Evolutionary conservation across 2,329 filamentous ascomycete genomes (phyloP).

Genomic region (Xylaria sp.): DNA sequence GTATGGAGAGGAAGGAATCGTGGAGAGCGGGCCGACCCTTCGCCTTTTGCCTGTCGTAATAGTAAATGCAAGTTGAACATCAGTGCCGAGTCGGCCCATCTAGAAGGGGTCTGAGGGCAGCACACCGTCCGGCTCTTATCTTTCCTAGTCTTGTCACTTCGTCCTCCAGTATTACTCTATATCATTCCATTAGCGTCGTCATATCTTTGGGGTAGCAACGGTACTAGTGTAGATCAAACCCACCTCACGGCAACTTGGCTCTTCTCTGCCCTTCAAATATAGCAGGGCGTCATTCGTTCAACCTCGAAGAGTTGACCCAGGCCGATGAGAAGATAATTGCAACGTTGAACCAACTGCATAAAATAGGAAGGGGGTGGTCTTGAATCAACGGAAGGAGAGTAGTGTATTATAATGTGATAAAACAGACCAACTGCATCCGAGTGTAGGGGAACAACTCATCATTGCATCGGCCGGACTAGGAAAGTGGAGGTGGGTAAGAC

Average conservation of each 20-base stretch:
- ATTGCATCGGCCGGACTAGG: slow-evolving; percentile 25
- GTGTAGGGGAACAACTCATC: slow-evolving; percentile 33
- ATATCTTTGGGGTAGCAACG: background rate
- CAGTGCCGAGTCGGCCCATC: slow-evolving; percentile 4
- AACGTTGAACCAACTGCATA: slow-evolving; percentile 39
- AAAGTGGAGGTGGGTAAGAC: slow-evolving; percentile 21
- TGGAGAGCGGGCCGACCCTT: slow-evolving; percentile 33
- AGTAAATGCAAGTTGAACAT: background rate
- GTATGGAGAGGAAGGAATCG: background rate
- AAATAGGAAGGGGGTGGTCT: slow-evolving; percentile 20
- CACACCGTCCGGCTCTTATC: background rate
- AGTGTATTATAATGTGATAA: slow-evolving; percentile 30
- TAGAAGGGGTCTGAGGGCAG: background rate
- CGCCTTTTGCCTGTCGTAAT: background rate
- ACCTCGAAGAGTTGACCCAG: slow-evolving; percentile 3
- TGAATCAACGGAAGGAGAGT: slow-evolving; percentile 19
- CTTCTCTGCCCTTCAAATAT: background rate
- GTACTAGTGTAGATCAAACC: background rate
- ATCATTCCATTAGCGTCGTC: background rate
- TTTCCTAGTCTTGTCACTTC: background rate
- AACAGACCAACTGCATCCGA: slow-evolving; percentile 32
- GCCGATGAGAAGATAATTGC: slow-evolving; percentile 20
- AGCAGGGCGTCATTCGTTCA: background rate
- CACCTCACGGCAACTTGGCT: background rate
- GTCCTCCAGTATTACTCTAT: background rate